These are phyloP conservation scores for Ophiosphaerella korrae DNA, from an alignment of 2,329 filamentous ascomycete genomes.

Conservation along the genomic window DNA sequence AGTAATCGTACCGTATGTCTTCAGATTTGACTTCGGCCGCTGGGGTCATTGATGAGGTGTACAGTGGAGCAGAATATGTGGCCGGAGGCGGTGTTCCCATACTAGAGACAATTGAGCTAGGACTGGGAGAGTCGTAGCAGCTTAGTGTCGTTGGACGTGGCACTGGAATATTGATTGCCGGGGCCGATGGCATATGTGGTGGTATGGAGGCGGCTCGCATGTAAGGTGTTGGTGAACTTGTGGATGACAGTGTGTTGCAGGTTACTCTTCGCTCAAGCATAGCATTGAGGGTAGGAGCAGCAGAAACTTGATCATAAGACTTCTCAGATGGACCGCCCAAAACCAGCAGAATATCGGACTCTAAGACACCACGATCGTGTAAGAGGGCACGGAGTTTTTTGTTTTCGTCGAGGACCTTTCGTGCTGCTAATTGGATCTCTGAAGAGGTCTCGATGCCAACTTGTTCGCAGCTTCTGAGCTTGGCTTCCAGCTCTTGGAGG, in stretches of 20 bases:
- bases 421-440: constrained; percentile 74
- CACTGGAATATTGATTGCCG: constrained; percentile 28
- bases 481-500: constrained; percentile 69
- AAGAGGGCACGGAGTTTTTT: constrained; percentile 65
- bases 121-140: constrained; percentile 36
- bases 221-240: constrained; percentile 22
- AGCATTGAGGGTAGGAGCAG: constrained; percentile 29
- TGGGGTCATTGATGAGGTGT: constrained; percentile 24
- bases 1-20: constrained; percentile 27
- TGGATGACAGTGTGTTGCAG: constrained; percentile 25
- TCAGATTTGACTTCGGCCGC: constrained; percentile 33
- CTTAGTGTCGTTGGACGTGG: constrained; percentile 28
- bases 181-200: constrained; percentile 22
- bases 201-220: constrained; percentile 20
- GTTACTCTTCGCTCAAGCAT: constrained; percentile 40
- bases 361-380: constrained; percentile 60
- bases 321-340: constrained; percentile 29
- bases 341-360: constrained; percentile 56
- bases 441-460: constrained; percentile 69
- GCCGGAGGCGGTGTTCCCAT: constrained; percentile 38
- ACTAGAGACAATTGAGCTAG: constrained; percentile 38
- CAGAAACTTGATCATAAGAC: constrained; percentile 36
- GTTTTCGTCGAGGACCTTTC: constrained; percentile 73
- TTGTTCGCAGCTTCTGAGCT: constrained; percentile 66
- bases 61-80: constrained; percentile 26